Evolutionary conservation across 2,329 filamentous ascomycete species (phyloP), one percentile per base, ranked within the genome.

Genomic region (Ascochyta koolunga): DNA sequence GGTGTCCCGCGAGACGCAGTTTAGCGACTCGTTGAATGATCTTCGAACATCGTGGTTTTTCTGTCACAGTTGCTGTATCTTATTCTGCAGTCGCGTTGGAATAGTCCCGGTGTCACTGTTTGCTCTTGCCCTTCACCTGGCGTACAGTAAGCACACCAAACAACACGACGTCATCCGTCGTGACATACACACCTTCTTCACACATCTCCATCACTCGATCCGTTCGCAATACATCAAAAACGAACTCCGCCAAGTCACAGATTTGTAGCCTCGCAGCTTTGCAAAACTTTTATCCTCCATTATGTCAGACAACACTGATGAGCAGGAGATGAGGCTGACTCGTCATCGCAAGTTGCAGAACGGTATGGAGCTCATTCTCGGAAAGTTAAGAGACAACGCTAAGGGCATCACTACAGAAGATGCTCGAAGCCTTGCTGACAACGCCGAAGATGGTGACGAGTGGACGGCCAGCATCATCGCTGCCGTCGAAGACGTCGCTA

Each of bases 401-500:
- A 50, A 54, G 38, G 64, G 56, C 56, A 66, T 74, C 56, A 72
- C 66, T 15, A 52, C 62, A 11, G 69, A 70, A 27, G 71, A 74
- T 48, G 67, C 65, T 58, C 69, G 62, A 19, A 59, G 62, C 27
- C 61, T 73, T 29, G 63, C 62, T 42, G 67, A 69, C 56, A 60
- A 69, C 37, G 61, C 58, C 42, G 62, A 64, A 35, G 62, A 54
- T 10, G 40, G 33, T 18, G 64, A 71, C 50, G 40, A 56, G 24
- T 51, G 45, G 39, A 65, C 66, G 15, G 67, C 67, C 22, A 60
- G 54, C 25, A 66, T 72, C 60, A 65, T 70, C 40, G 66, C 66
- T 31, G 68, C 67, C n/a, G 58, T 72, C 11, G 62, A 66, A 40
- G 54, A 64, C 16, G 44, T 71, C 19, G 71, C 47, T 7, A 5